Percentiles rank a stretch among this genome's conserved stretches.
phyloP scores from a whole-genome alignment of 345 rosid species.

The Citrus reticulata region DNA sequence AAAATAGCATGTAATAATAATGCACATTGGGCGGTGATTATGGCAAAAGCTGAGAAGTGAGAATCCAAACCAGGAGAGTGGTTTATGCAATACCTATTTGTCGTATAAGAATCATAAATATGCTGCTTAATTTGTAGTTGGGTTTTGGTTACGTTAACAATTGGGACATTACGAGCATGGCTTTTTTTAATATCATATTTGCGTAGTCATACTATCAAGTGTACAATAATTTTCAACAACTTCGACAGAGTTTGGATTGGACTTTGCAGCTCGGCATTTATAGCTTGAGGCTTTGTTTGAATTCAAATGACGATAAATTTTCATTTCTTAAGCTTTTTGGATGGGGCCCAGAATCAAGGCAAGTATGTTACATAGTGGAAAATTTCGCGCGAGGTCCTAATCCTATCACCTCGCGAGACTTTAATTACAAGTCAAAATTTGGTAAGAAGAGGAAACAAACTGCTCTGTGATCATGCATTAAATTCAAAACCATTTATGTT shows the following conservation, averaged over 20 bases:
- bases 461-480: neutral
- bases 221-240: neutral
- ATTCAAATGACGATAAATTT: neutral
- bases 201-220: neutral
- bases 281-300: neutral
- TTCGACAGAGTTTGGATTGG: neutral
- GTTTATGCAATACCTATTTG: neutral
- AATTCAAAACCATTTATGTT: neutral
- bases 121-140: no score
- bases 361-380: neutral
- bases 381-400: neutral
- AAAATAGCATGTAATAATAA: neutral
- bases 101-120: neutral
- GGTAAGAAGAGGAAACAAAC: neutral
- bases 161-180: neutral
- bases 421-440: neutral
- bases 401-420: neutral
- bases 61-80: neutral
- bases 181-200: neutral
- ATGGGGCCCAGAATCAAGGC: neutral
- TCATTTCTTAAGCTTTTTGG: no score
- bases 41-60: neutral
- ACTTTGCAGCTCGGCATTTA: neutral
- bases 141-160: neutral
- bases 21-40: neutral